phyloP scores from a whole-genome alignment of 345 rosid genomes.

The Euphorbia peplus region DNA sequence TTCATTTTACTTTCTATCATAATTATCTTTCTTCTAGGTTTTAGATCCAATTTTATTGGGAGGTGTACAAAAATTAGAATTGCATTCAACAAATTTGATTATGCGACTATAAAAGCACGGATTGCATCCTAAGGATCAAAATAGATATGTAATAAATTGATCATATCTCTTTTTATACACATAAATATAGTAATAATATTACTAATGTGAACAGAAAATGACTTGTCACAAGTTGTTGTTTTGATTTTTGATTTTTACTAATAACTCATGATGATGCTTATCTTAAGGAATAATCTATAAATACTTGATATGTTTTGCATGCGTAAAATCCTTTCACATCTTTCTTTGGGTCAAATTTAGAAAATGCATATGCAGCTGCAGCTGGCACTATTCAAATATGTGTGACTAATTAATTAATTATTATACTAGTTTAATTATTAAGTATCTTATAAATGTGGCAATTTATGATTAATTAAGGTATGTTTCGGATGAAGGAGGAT shows the following conservation, averaged over 20 bases:
- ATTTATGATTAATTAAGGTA: background rate
- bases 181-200: too few species aligned
- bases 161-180: too few species aligned
- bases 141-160: too few species aligned
- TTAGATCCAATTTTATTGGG: too few species aligned
- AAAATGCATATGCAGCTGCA: background rate
- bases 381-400: background rate
- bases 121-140: too few species aligned
- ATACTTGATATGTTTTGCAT: background rate
- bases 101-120: too few species aligned
- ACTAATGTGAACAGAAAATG: too few species aligned
- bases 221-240: too few species aligned
- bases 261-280: constrained; percentile 1
- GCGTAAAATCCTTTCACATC: constrained; percentile 4
- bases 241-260: background rate
- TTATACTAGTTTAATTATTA: background rate
- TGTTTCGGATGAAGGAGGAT: background rate
- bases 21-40: too few species aligned
- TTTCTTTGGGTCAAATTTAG: constrained; percentile 7
- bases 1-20: too few species aligned
- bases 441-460: background rate
- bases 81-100: too few species aligned
- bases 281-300: constrained; percentile 16
- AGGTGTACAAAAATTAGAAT: too few species aligned
- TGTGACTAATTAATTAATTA: background rate